These are phyloP conservation scores for Astragalus glycyphyllos DNA, from an alignment of 306 rosid genomes.

Conservation along the genomic window DNA sequence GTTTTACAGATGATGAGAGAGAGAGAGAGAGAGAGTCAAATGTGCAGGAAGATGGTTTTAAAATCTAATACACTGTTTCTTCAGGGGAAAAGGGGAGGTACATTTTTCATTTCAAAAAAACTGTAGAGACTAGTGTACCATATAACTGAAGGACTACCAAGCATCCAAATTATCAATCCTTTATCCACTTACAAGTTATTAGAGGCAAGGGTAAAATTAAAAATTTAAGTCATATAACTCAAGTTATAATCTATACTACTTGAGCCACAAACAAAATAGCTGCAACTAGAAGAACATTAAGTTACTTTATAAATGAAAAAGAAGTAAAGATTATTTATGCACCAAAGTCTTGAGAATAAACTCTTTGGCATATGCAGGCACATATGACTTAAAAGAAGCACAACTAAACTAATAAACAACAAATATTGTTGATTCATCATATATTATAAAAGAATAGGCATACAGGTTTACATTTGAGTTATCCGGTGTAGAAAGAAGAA, in stretches of 20 bases:
- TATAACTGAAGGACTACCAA: conserved; percentile 15
- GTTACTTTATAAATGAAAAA: neutral
- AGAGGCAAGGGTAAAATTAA: conserved; percentile 14
- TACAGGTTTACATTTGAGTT: conserved; percentile 43
- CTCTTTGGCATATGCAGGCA: conserved; percentile 22
- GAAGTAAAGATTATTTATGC: conserved; percentile 28
- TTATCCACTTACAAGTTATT: conserved; percentile 11
- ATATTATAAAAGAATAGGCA: conserved; percentile 38
- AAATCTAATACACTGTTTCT: conserved; percentile 17
- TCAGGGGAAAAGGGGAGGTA: no score
- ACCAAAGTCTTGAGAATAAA: conserved; percentile 24
- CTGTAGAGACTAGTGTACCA: conserved; percentile 11
- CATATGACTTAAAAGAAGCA: conserved; percentile 30
- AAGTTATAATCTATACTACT: conserved; percentile 29
- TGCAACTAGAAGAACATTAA: conserved; percentile 19
- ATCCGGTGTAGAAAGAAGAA: conserved; percentile 21
- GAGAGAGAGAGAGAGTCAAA: neutral
- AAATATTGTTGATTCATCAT: conserved; percentile 33
- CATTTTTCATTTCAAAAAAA: conserved; percentile 10
- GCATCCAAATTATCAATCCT: conserved; percentile 33
- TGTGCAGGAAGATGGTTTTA: neutral
- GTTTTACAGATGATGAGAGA: conserved; percentile 3
- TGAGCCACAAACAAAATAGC: neutral
- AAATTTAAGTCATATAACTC: neutral
- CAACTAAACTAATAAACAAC: conserved; percentile 30